Percentiles rank a stretch among this genome's conserved stretches.
Conservation (phyloP, 139 green algal species). For the Trebouxia sp. region DNA sequence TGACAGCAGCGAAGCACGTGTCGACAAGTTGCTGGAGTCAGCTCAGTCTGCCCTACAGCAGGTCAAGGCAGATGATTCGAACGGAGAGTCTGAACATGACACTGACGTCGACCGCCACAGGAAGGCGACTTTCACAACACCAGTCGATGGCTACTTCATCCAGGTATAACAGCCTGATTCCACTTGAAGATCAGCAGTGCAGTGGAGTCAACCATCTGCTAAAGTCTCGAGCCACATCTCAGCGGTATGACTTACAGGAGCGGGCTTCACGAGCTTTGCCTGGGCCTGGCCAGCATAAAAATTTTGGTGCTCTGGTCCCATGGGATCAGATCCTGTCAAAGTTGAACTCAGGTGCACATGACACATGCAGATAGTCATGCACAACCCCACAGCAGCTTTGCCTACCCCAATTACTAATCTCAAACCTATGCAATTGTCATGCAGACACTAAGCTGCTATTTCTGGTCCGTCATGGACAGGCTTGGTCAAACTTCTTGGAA, state of each 20-base stretch:
- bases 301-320: conserved; percentile 56
- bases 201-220: not conserved
- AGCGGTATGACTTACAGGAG: conserved; percentile 41
- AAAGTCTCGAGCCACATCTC: not conserved
- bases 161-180: not conserved
- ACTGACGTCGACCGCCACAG: not conserved
- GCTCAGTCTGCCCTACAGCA: not conserved
- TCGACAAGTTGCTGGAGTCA: not conserved
- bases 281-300: conserved; percentile 63
- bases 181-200: not conserved
- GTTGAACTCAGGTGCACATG: not conserved
- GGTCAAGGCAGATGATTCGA: not conserved
- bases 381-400: not conserved
- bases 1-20: not conserved
- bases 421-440: not conserved
- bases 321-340: conserved; percentile 53
- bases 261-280: conserved; percentile 65
- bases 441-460: conserved; percentile 67
- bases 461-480: conserved; percentile 66
- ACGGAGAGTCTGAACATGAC: not conserved
- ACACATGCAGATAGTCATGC: not conserved
- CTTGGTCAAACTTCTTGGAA: conserved; percentile 59
- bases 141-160: conserved; percentile 20
- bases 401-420: not conserved
- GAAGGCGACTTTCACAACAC: not conserved